Evolutionary conservation across 305 asterid genomes (phyloP), one percentile per base, ranked within the genome.

Genomic region (Solanum hybrid): DNA sequence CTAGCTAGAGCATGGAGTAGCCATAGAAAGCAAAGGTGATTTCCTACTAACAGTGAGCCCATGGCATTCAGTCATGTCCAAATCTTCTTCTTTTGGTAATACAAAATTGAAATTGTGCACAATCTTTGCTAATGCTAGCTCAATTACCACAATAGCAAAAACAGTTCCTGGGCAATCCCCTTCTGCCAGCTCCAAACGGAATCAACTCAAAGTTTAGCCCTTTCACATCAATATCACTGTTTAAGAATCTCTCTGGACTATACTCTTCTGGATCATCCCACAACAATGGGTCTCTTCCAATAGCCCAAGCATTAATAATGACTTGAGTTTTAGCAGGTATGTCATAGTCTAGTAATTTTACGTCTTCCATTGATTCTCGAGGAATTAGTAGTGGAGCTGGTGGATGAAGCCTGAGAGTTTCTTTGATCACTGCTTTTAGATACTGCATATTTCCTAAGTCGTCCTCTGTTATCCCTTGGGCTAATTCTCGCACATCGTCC

Each of bases 171-270:
- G 93, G 37, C 93, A 91, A 0, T n/a, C 88, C 88, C 84, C 95
- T 90, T 6, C 94, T 78, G 0, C 94, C 94, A 0, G 92, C 85
- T 1, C 95, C 95, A 3, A 93, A 94, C 2, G 94, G 95, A 5
- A 92, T 85, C 0, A 90, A 24, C 89, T 92, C 90, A 15, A 91
- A 92, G 40, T 91, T 56, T 0, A 22, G 56, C 2, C 93, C 93
- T 24, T 10, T 88, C 11, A 13, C 91, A 13, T 93, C 94, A 2
- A 90, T 26, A 0, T 80, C 12, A 2, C 86, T 60, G 9, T 93
- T 85, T 86, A 91, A 87, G 64, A 93, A 94, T 10, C 94, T 89
- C 14, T 91, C 93, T 0, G 96, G 95, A 1, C 19, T 3, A 36
- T 92, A 93, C 37, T 90, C 86, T 2, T 92, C 94, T 0, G 92